Evolutionary conservation across 208 protist species (phyloP).

Genomic region (Acanthamoeba divionensis): DNA sequence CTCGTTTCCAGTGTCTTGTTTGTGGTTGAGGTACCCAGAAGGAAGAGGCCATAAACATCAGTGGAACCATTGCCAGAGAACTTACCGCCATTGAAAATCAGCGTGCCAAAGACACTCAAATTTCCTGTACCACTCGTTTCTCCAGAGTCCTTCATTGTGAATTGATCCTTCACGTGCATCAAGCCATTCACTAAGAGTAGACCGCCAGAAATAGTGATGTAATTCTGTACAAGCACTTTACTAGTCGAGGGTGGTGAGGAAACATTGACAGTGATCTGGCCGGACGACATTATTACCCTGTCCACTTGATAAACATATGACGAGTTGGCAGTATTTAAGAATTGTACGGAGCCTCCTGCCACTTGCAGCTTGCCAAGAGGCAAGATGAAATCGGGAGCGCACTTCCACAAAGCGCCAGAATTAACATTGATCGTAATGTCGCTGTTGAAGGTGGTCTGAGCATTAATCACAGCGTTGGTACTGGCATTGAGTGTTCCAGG

Average conservation of each 20-base stretch:
- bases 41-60: background rate
- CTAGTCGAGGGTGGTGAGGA: background rate
- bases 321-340: no score
- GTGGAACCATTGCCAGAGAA: background rate
- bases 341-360: no score
- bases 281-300: no score
- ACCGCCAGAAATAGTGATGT: background rate
- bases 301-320: no score
- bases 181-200: background rate
- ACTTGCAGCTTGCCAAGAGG: no score
- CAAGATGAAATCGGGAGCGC: no score
- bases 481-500: no score
- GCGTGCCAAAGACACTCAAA: background rate
- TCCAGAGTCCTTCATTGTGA: background rate
- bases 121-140: background rate
- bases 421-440: no score
- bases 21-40: background rate
- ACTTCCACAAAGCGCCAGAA: no score
- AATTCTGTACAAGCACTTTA: background rate
- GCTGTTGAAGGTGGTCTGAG: no score
- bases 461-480: no score
- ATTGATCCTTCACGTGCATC: background rate
- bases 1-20: background rate
- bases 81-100: background rate
- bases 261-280: no score